Evolutionary conservation across 306 rosid genomes (phyloP), one percentile per base, ranked within the genome.

Genomic region (Crataegus laevigata): DNA sequence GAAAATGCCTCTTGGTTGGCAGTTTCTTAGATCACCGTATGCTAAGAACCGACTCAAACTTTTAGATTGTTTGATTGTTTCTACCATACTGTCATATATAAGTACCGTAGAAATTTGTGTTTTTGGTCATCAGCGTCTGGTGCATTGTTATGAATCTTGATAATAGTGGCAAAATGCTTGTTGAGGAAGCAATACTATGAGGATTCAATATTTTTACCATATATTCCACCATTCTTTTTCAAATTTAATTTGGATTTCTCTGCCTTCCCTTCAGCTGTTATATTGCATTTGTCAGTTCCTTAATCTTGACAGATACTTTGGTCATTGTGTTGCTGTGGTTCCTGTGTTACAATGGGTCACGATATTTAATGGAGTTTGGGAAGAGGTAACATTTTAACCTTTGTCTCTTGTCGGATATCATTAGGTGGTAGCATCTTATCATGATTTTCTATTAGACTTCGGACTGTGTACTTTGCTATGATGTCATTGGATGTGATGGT

Each of bases 281-380:
- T 68, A 8, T 81, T 83, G 42, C 78, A 17, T 68, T 77, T 78
- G 80, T 54, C 74, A 69, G 73, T 80, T 91, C 91, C 89, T 86
- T 63, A 81, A 76, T 62, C 60, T 47, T 66, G 69, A 36, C 73
- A 94, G 98, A 91, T 85, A 75, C 80, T 28, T 45, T 94, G 89
- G 86, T 91, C 78, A 62, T 89, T 55, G 85, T 94, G 60, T 80
- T 94, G 74, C 85, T 90, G 88, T 89, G 97, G 90, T 94, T 90
- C 72, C 78, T 94, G 45, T 50, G 85, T 70, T 78, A 83, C 82
- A 88, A 88, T 62, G 86, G 83, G 22, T 82, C 85, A 1, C 85
- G 91, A 79, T 84, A 81, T 40, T 60, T 69, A 8, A 52, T 85
- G 40, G 89, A 77, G 78, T 77, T 88, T 83, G 77, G 81, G 83